Evolutionary conservation across 2,329 filamentous ascomycete genomes (phyloP).

Genomic region (Stemphylium beticola): DNA sequence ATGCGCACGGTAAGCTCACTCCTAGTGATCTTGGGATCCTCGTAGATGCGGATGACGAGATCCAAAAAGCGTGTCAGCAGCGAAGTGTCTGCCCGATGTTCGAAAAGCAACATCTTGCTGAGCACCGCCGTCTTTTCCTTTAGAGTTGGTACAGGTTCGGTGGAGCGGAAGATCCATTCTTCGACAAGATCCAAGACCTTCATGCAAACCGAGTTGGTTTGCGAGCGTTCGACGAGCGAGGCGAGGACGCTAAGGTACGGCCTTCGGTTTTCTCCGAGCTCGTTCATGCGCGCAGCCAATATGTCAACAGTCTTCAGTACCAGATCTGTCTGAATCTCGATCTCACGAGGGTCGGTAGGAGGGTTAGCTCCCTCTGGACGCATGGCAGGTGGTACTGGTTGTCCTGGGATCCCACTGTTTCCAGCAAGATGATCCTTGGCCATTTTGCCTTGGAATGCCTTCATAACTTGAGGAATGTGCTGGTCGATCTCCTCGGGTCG

Average conservation of each 20-base stretch:
- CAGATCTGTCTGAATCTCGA: constrained; percentile 86
- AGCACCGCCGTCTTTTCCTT: constrained; percentile 99
- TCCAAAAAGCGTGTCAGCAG: constrained; percentile 93
- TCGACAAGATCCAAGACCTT: constrained; percentile 96
- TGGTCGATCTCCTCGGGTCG: constrained; percentile 87
- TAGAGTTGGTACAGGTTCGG: constrained; percentile 92
- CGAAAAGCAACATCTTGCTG: constrained; percentile 98
- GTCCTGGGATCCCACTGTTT: constrained; percentile 56
- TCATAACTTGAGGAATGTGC: constrained; percentile 88
- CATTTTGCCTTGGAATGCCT: constrained; percentile 88
- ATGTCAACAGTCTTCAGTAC: constrained; percentile 97
- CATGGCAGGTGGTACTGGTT: constrained; percentile 36
- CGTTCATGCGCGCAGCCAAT: constrained; percentile 89
- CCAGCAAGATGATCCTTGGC: constrained; percentile 87
- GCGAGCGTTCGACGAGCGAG: constrained; percentile 92
- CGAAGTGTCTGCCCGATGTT: constrained; percentile 79
- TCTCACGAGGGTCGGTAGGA: constrained; percentile 75
- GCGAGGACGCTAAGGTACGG: constrained; percentile 96
- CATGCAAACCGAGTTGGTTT: constrained; percentile 83
- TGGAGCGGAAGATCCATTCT: constrained; percentile 92
- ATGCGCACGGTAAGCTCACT: constrained; percentile 96
- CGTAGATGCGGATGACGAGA: constrained; percentile 96
- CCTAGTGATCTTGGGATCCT: constrained; percentile 92
- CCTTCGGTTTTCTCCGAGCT: constrained; percentile 84
- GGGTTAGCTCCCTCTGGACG: constrained; percentile 64